Conservation (phyloP, 1,284 basidiomycete genomes). For the Cyathus pygmaeus region DNA sequence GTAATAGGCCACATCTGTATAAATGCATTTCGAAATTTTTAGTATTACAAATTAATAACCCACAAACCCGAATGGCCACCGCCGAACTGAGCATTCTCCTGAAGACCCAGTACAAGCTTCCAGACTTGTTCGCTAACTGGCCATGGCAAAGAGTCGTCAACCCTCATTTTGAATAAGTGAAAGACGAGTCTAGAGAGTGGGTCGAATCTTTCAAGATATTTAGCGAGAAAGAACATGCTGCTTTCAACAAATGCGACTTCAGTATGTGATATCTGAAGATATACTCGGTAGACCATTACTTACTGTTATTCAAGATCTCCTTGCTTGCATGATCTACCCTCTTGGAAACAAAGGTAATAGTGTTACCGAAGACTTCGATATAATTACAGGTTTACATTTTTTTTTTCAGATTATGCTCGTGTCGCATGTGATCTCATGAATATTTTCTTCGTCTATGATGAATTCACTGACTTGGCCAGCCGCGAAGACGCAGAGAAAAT, state of each 20-base stretch:
- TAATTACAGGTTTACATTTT: not conserved
- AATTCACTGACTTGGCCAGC: constrained; percentile 36
- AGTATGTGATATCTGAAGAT: constrained; percentile 14
- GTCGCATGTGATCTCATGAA: constrained; percentile 41
- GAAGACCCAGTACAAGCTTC: constrained; percentile 15
- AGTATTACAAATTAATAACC: too few species aligned
- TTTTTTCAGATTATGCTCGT: constrained; percentile 8
- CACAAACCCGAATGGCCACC: too few species aligned
- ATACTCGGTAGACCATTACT: too few species aligned
- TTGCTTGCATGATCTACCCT: not conserved
- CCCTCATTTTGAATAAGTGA: constrained; percentile 20
- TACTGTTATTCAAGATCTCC: not conserved
- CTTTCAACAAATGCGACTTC: constrained; percentile 36
- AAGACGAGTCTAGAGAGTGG: constrained; percentile 27
- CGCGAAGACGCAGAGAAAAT: constrained; percentile 26
- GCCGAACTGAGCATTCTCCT: too few species aligned
- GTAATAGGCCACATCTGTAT: too few species aligned
- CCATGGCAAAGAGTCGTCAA: constrained; percentile 32
- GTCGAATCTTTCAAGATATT: constrained; percentile 30
- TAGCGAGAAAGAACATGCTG: constrained; percentile 25
- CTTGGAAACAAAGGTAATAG: too few species aligned
- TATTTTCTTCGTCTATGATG: constrained; percentile 39
- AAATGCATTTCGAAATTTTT: too few species aligned
- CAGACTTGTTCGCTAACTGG: constrained; percentile 32
- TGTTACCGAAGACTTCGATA: too few species aligned